Percentiles rank a stretch among this genome's conserved stretches.
Evolutionary conservation across 1,139 yeast species (phyloP).

Genomic region (Eremothecium cymbalariae): DNA sequence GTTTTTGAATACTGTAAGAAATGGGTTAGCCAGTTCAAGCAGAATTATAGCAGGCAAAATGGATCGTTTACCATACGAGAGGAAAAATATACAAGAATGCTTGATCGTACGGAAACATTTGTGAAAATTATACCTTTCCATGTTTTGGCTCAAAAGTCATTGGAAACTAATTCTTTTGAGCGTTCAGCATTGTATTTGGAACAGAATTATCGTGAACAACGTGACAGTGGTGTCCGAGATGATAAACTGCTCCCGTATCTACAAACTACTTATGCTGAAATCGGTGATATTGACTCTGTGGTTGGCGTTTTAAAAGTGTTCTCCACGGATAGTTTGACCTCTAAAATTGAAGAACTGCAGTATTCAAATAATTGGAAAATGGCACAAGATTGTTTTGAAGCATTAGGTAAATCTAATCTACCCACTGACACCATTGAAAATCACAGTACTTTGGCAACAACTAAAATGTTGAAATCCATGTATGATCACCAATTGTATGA

Average conservation of each 20-base stretch:
- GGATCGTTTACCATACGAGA: conserved; percentile 27
- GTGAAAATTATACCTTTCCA: conserved; percentile 54
- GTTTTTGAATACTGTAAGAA: conserved; percentile 78
- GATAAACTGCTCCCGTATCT: conserved; percentile 46
- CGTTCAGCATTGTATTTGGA: conserved; percentile 86
- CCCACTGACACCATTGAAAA: conserved; percentile 30
- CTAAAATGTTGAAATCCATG: conserved; percentile 44
- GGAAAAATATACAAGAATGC: conserved; percentile 16
- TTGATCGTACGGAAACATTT: conserved; percentile 37
- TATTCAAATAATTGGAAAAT: conserved; percentile 82
- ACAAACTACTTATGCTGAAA: conserved; percentile 73
- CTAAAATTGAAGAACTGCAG: conserved; percentile 71
- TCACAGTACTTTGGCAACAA: conserved; percentile 33
- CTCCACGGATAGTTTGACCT: conserved; percentile 58
- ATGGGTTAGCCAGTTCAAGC: conserved; percentile 46
- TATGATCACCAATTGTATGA: conserved; percentile 53
- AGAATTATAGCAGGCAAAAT: conserved; percentile 19
- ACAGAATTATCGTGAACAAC: conserved; percentile 50
- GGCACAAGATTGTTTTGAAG: conserved; percentile 80
- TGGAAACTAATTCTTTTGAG: conserved; percentile 80
- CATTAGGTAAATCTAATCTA: conserved; percentile 42
- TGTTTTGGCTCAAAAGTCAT: conserved; percentile 66
- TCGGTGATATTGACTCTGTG: conserved; percentile 84
- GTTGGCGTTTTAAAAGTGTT: conserved; percentile 78
- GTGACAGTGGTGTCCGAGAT: conserved; percentile 30